These are phyloP conservation scores for Przewalskia tangutica DNA, from an alignment of 257 asterid species.

Conservation along the genomic window DNA sequence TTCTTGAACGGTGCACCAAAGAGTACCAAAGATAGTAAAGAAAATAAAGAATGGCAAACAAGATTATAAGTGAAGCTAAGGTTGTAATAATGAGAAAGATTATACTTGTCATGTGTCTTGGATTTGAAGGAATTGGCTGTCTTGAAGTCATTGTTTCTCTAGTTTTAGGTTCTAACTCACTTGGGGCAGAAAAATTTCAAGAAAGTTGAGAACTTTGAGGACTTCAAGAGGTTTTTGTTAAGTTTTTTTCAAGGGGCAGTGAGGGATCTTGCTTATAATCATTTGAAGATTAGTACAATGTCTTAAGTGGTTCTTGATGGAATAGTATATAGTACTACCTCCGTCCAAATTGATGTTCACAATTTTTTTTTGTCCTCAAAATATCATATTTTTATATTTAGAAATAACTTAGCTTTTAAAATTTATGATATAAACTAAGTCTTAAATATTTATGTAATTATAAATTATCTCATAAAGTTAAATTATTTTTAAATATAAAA, in stretches of 20 bases:
- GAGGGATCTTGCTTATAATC: conserved; percentile 18
- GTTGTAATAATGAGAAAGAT: conserved; percentile 38
- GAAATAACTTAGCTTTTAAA: no score
- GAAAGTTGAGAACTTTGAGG: conserved; percentile 3
- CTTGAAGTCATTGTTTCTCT: conserved; percentile 45
- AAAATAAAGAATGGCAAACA: conserved; percentile 60
- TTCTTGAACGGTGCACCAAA: conserved; percentile 55
- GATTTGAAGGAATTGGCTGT: conserved; percentile 35
- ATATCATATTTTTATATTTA: no score
- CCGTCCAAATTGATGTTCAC: no score
- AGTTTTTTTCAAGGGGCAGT: background rate
- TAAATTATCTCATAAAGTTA: no score
- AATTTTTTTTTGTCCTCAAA: no score
- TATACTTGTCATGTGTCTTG: conserved; percentile 33
- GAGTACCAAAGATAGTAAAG: conserved; percentile 62
- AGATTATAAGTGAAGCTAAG: conserved; percentile 42
- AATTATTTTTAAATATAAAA: no score
- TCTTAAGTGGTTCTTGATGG: background rate
- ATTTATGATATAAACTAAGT: no score
- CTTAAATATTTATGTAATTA: no score
- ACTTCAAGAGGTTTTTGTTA: background rate
- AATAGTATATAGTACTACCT: background rate
- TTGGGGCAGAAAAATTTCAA: conserved; percentile 1
- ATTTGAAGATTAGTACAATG: background rate
- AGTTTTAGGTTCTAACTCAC: background rate